Evolutionary conservation across 2,329 filamentous ascomycete genomes (phyloP), one percentile per base, ranked within the genome.

Genomic region (Aschersonia sp.): DNA sequence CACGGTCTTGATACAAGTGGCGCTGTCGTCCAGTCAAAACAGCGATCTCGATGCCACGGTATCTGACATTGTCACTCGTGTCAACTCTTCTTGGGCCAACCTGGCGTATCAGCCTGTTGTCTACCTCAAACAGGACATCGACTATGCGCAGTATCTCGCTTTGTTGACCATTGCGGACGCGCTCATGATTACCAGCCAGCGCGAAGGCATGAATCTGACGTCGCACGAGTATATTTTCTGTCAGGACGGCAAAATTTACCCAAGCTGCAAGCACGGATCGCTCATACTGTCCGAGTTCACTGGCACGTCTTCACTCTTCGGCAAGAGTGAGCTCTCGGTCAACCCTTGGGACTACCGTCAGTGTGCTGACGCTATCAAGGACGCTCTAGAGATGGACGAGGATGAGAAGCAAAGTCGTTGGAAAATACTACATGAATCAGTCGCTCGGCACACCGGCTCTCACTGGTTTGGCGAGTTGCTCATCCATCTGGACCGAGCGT

Each of bases 171-270:
- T 94, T 47, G 92, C 91, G 2, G 89, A 97, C 66, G 85, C 84
- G 3, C 71, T 97, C 45, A 92, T 96, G 78, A 92, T 97, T 58
- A 94, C 91, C 2, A 94, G 88, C 60, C 80, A 97, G 56, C 87
- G 92, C 47, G 91, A 97, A 63, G 91, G 91, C 52, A 97, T 97
- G 92, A 97, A 96, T 61, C 67, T 97, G 48, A 96, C 91, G 0
- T 89, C 85, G 5, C 92, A 97, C 61, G 91, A 97, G 62, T 97
- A 89, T 59, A 77, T 96, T 35, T 86, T 87, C 55, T 96, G 89
- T 59, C 91, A 97, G 60, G 91, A 97, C 58, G 89, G 89, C 41
- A 78, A 77, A 54, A 73, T 75, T 46, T 67, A 78, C 52, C 71
- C 74, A 2, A 70, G 81, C 49, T 89, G 89, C 68, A 89, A 87